Conservation (phyloP, 1,284 basidiomycete genomes). For the Ceraceosorus bombacis region DNA sequence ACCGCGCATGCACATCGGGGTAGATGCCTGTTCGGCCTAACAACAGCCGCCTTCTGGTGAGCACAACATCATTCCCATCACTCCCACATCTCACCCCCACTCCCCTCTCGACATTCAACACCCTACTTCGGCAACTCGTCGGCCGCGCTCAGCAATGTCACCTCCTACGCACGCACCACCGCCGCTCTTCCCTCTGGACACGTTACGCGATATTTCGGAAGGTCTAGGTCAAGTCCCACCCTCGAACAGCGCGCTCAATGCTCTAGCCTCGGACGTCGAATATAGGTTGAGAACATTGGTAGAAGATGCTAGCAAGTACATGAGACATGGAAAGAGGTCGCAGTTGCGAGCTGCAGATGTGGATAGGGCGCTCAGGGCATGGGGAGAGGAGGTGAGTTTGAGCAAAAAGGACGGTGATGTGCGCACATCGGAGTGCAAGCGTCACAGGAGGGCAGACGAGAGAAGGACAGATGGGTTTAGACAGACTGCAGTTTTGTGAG, state of each 20-base stretch:
- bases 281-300: constrained; percentile 89
- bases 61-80: too few species aligned
- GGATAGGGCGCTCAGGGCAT: constrained; percentile 81
- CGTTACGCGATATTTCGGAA: constrained; percentile 69
- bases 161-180: too few species aligned
- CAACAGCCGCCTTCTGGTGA: too few species aligned
- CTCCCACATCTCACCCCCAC: too few species aligned
- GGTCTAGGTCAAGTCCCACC: constrained; percentile 72
- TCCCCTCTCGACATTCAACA: too few species aligned
- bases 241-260: constrained; percentile 69
- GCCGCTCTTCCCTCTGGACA: constrained; percentile 39
- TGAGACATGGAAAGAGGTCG: constrained; percentile 82
- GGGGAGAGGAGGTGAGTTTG: constrained; percentile 73
- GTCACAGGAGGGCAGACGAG: not conserved
- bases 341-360: constrained; percentile 82
- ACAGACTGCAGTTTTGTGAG: too few species aligned
- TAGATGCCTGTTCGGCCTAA: too few species aligned
- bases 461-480: not conserved
- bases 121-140: too few species aligned
- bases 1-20: too few species aligned
- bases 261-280: constrained; percentile 90
- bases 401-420: not conserved
- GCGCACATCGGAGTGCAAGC: not conserved
- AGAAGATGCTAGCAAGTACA: constrained; percentile 93
- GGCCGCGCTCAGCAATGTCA: too few species aligned